phyloP scores from a whole-genome alignment of 805 yeast species.

The Candida stauntonica region DNA sequence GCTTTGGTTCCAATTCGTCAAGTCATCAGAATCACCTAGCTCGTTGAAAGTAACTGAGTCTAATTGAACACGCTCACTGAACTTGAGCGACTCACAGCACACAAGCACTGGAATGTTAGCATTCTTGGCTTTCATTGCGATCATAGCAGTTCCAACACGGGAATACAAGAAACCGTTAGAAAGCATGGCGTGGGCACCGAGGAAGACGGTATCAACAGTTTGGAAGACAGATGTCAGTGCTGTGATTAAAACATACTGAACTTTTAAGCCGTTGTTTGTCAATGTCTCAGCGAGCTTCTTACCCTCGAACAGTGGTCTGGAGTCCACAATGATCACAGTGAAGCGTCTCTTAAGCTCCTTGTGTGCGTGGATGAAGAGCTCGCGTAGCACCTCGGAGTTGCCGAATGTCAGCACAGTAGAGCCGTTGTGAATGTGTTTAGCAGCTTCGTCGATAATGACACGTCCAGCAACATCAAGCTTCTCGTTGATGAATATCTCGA shows the following conservation, averaged over 20 bases:
- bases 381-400: conserved; percentile 76
- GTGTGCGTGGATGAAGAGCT: conserved; percentile 68
- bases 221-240: conserved; percentile 77
- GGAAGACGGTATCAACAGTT: conserved; percentile 84
- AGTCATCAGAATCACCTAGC: conserved; percentile 73
- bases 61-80: conserved; percentile 90
- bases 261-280: conserved; percentile 57
- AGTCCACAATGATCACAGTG: conserved; percentile 82
- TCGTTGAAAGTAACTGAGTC: conserved; percentile 96
- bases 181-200: conserved; percentile 96
- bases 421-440: conserved; percentile 68
- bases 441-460: conserved; percentile 77
- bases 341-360: conserved; percentile 59
- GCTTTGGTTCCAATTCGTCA: conserved; percentile 39
- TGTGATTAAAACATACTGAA: conserved; percentile 72
- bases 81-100: conserved; percentile 92
- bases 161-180: conserved; percentile 92
- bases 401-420: conserved; percentile 85
- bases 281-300: conserved; percentile 65
- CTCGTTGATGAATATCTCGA: conserved; percentile 79
- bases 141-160: conserved; percentile 90
- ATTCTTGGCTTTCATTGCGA: conserved; percentile 86
- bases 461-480: conserved; percentile 79
- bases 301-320: conserved; percentile 94
- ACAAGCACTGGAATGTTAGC: conserved; percentile 92